A percentile compares a stretch with the other conserved stretches of the same genome.
Evolutionary conservation across 345 rosid genomes (phyloP).

Genomic region (Ceriops zippeliana): DNA sequence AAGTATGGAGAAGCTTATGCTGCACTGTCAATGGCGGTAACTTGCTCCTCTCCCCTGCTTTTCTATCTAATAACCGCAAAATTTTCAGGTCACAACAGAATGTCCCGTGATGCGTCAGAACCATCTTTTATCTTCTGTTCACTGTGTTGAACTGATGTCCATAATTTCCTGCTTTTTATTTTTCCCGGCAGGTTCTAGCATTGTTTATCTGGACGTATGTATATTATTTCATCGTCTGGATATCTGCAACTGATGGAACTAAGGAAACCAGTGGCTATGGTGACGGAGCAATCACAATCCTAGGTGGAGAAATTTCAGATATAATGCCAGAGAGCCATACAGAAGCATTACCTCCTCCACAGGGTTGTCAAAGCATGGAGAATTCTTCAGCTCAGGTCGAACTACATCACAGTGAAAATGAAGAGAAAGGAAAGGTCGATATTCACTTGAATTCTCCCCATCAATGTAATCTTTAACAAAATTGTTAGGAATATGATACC

Average conservation of each 20-base stretch:
- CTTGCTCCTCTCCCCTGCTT: neutral
- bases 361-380: neutral
- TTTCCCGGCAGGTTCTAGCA: conserved; percentile 31
- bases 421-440: conserved; percentile 4
- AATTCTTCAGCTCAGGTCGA: neutral
- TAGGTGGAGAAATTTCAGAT: conserved; percentile 7
- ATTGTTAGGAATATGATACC: too few species aligned
- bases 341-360: neutral
- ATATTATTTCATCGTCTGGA: conserved; percentile 27
- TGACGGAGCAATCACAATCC: neutral
- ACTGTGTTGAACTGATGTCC: neutral
- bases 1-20: conserved; percentile 33
- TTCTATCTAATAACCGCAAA: too few species aligned
- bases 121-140: conserved; percentile 7
- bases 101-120: neutral
- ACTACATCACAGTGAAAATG: neutral
- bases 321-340: neutral
- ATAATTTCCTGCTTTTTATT: too few species aligned
- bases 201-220: conserved; percentile 37
- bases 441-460: too few species aligned
- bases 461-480: too few species aligned
- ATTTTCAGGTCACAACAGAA: too few species aligned
- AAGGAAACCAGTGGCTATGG: neutral
- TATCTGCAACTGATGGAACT: conserved; percentile 17
- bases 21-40: conserved; percentile 49